phyloP scores from a whole-genome alignment of 345 rosid genomes.

The Lepidium didymum region DNA sequence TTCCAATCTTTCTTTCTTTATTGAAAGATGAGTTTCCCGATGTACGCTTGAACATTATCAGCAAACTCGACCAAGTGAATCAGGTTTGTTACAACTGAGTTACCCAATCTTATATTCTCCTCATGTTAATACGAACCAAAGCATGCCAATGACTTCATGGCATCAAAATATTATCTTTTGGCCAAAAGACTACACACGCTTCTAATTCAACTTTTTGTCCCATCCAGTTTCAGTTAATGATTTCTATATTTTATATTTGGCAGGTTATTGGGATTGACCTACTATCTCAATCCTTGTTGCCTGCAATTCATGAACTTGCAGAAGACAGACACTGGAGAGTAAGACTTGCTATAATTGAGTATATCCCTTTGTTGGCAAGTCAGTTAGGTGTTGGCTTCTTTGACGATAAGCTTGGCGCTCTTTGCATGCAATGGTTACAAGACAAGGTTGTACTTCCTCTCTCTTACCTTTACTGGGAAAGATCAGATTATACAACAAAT shows the following conservation, averaged over 20 bases:
- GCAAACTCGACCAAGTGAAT: constrained; percentile 99
- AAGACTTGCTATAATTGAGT: constrained; percentile 91
- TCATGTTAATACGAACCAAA: too few relatives aligned
- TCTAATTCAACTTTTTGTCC: neutral
- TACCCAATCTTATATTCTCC: neutral
- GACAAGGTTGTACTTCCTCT: constrained; percentile 57
- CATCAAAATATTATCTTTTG: neutral
- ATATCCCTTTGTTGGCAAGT: constrained; percentile 88
- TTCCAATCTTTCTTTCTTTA: constrained; percentile 90
- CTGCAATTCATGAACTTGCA: constrained; percentile 96
- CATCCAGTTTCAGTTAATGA: neutral
- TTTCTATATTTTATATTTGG: neutral
- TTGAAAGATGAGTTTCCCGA: constrained; percentile 98
- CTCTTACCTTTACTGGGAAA: neutral
- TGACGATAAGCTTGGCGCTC: constrained; percentile 85
- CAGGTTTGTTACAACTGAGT: constrained; percentile 49
- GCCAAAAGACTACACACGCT: neutral
- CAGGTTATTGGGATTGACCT: constrained; percentile 97
- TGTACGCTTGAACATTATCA: constrained; percentile 93
- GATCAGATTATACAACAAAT: neutral
- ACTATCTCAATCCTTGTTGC: constrained; percentile 80
- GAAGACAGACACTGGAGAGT: constrained; percentile 99
- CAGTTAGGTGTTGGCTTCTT: constrained; percentile 93
- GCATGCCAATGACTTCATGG: neutral
- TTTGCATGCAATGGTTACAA: constrained; percentile 97